Conservation (phyloP, 1,284 basidiomycete species). For the Sporisorium iseilematis-ciliati region DNA sequence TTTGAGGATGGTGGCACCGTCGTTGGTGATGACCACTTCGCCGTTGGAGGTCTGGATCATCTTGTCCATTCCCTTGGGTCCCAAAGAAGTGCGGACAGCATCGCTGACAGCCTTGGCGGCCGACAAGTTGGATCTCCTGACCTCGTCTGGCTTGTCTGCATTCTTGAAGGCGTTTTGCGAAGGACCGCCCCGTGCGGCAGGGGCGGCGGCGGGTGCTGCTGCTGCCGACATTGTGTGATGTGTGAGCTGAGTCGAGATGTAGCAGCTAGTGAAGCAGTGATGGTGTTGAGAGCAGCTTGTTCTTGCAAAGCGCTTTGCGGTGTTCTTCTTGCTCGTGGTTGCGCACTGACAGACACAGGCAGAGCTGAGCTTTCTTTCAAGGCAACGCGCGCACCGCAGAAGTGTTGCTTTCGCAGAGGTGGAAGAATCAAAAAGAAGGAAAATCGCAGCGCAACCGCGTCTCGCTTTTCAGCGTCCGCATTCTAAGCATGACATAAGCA, state of each 20-base stretch:
- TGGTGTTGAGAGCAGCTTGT: neutral
- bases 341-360: neutral
- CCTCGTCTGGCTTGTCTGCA: constrained; percentile 70
- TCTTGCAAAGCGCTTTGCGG: neutral
- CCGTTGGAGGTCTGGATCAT: constrained; percentile 99
- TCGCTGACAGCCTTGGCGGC: constrained; percentile 87
- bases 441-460: constrained; percentile 17
- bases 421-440: constrained; percentile 40
- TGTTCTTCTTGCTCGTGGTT: neutral
- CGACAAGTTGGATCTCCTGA: constrained; percentile 65
- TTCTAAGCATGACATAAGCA: constrained; percentile 31
- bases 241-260: neutral
- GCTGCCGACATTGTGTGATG: constrained; percentile 45
- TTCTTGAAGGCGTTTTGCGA: constrained; percentile 68
- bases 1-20: constrained; percentile 97
- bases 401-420: constrained; percentile 22
- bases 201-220: constrained; percentile 40
- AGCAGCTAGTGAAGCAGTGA: neutral
- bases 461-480: neutral
- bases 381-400: constrained; percentile 12
- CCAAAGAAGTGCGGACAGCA: constrained; percentile 94
- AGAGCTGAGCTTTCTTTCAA: constrained; percentile 3
- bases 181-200: constrained; percentile 31
- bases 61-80: constrained; percentile 99
- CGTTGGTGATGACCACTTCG: constrained; percentile 98